These are phyloP conservation scores for Lactuca saligna DNA, from an alignment of 129 eudicot genomes.

Conservation along the genomic window DNA sequence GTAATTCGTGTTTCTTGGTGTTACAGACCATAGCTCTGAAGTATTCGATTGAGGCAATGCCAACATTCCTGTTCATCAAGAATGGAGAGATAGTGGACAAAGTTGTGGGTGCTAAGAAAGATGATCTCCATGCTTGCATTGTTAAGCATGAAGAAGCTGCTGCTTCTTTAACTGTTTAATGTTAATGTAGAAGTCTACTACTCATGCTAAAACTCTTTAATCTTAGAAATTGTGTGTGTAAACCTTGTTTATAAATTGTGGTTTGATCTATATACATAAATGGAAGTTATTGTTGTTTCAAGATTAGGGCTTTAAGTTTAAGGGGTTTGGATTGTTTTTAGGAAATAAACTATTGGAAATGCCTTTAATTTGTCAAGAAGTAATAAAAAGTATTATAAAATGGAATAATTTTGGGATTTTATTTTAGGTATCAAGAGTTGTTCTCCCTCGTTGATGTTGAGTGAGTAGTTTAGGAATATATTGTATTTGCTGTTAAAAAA, in stretches of 20 bases:
- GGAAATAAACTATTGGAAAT: no score
- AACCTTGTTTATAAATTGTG: slow-evolving; percentile 8
- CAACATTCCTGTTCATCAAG: slow-evolving; percentile 73
- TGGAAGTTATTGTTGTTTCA: slow-evolving; percentile 21
- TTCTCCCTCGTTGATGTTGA: no score
- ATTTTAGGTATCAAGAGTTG: no score
- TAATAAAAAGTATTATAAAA: no score
- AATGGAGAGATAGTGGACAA: slow-evolving; percentile 56
- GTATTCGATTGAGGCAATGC: slow-evolving; percentile 70
- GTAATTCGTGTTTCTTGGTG: not conserved
- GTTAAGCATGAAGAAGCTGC: slow-evolving; percentile 35
- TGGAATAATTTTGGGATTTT: no score
- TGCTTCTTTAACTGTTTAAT: slow-evolving; percentile 33
- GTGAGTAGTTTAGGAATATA: not conserved
- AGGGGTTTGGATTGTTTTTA: no score
- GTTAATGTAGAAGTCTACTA: not conserved
- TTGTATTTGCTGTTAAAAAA: not conserved
- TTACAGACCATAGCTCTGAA: slow-evolving; percentile 57
- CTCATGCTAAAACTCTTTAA: not conserved
- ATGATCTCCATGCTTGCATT: slow-evolving; percentile 38
- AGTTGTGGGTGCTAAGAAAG: slow-evolving; percentile 77
- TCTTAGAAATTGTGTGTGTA: slow-evolving; percentile 9
- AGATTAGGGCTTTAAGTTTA: no score
- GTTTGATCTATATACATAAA: slow-evolving; percentile 26
- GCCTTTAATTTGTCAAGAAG: no score